These are phyloP conservation scores for Ganoderma boninense DNA, from an alignment of 1,284 basidiomycete genomes.

Conservation along the genomic window DNA sequence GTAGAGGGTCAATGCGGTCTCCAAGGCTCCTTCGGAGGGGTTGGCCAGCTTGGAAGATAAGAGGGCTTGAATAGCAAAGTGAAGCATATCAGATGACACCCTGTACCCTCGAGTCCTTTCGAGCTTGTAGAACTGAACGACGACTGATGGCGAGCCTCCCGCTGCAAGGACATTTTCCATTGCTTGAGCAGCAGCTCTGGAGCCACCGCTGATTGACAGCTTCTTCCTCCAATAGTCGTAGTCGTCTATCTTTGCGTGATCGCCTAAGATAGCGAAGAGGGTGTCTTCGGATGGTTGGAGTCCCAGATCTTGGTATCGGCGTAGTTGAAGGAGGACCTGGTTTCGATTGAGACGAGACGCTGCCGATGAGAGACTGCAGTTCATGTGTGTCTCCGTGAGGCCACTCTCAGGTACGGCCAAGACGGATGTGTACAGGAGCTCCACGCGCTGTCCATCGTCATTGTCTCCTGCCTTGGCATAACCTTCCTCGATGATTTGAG, in stretches of 20 bases:
- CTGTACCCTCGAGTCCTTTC: slow-evolving; percentile 51
- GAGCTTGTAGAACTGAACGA: slow-evolving; percentile 56
- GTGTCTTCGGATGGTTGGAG: slow-evolving; percentile 46
- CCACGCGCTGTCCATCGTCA: slow-evolving; percentile 11
- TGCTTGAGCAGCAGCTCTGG: slow-evolving; percentile 58
- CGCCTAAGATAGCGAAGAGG: slow-evolving; percentile 48
- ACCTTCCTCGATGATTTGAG: slow-evolving; percentile 14
- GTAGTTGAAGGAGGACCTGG: slow-evolving; percentile 22
- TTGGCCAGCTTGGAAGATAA: slow-evolving; percentile 46
- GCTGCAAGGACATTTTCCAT: slow-evolving; percentile 41
- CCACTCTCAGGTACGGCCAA: not conserved
- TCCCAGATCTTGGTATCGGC: slow-evolving; percentile 40
- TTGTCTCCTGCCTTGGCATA: slow-evolving; percentile 11
- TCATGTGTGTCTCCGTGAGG: slow-evolving; percentile 10
- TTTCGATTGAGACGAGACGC: slow-evolving; percentile 13
- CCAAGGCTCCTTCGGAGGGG: slow-evolving; percentile 51
- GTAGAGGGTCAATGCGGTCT: slow-evolving; percentile 61
- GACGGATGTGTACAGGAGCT: slow-evolving; percentile 13
- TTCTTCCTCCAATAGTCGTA: slow-evolving; percentile 51
- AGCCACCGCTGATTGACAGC: slow-evolving; percentile 50
- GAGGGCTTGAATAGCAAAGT: slow-evolving; percentile 55
- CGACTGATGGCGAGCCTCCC: slow-evolving; percentile 24
- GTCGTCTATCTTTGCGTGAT: slow-evolving; percentile 48
- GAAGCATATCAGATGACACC: slow-evolving; percentile 57
- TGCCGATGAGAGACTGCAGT: slow-evolving; percentile 8